phyloP scores from a whole-genome alignment of 2,329 filamentous ascomycete genomes.

The Ascochyta viciae-villosae region DNA sequence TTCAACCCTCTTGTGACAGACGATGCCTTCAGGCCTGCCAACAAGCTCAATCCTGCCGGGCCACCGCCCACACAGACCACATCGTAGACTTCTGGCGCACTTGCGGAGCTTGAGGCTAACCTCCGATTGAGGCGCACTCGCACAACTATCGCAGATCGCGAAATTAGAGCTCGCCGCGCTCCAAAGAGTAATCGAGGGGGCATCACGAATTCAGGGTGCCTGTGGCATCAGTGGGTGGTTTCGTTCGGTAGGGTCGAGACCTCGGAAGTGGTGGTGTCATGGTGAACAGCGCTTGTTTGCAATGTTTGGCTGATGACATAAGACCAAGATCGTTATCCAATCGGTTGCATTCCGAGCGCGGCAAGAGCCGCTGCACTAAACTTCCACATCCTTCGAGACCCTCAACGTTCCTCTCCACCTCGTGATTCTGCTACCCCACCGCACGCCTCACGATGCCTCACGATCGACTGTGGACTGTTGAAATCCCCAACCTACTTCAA shows the following conservation, averaged over 20 bases:
- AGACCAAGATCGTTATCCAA: conserved; percentile 8
- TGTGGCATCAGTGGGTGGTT: conserved; percentile 28
- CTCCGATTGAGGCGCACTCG: conserved; percentile 31
- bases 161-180: conserved; percentile 25
- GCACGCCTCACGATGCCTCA: not conserved
- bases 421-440: not conserved
- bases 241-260: conserved; percentile 16
- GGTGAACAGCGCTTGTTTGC: conserved; percentile 25
- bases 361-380: conserved; percentile 11
- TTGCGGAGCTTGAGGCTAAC: conserved; percentile 43
- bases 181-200: conserved; percentile 38
- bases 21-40: conserved; percentile 62
- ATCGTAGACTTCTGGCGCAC: conserved; percentile 79
- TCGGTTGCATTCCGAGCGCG: conserved; percentile 9
- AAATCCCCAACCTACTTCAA: not conserved
- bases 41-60: conserved; percentile 79
- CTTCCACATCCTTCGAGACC: conserved; percentile 8
- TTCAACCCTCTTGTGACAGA: conserved; percentile 77
- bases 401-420: not conserved
- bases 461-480: not conserved
- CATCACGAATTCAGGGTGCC: conserved; percentile 36
- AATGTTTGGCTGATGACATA: conserved; percentile 29
- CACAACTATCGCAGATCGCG: conserved; percentile 21
- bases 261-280: conserved; percentile 36
- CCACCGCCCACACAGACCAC: conserved; percentile 91